Percentiles rank a stretch among this genome's conserved stretches.
These are phyloP conservation scores for Pseudotulostoma volvatum DNA, from an alignment of 495 filamentous ascomycete species.

Conservation along the genomic window DNA sequence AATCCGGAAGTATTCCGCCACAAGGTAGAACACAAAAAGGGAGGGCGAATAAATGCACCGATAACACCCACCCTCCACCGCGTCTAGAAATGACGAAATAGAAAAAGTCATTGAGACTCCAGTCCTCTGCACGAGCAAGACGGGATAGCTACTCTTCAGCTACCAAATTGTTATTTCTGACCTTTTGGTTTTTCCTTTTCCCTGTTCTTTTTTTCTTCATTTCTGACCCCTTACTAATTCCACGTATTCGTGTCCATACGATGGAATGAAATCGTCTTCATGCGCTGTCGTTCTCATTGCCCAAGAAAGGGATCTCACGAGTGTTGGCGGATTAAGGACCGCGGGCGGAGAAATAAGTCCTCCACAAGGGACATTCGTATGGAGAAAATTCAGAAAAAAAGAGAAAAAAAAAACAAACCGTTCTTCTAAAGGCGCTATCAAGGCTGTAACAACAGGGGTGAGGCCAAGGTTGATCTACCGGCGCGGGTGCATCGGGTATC, in stretches of 20 bases:
- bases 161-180: background rate
- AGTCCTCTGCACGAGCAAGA: background rate
- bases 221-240: slow-evolving; percentile 1
- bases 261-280: no score
- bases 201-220: slow-evolving; percentile 1
- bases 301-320: no score
- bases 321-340: no score
- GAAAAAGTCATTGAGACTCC: background rate
- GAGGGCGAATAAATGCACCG: background rate
- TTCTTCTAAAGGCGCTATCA: no score
- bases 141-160: no score
- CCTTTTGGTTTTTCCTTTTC: slow-evolving; percentile 7
- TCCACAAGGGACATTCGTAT: background rate
- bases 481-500: background rate
- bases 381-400: background rate
- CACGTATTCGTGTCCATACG: background rate
- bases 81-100: background rate
- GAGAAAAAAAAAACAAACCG: background rate
- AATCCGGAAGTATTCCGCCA: no score
- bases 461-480: background rate
- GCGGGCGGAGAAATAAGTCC: background rate
- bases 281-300: background rate
- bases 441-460: background rate
- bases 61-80: background rate
- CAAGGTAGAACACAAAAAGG: no score